A percentile compares a stretch with the other conserved stretches of the same genome.
These are phyloP conservation scores for Nowakowskiella sp. DNA, from an alignment of 192 early-diverging fungal genomes.

Conservation along the genomic window DNA sequence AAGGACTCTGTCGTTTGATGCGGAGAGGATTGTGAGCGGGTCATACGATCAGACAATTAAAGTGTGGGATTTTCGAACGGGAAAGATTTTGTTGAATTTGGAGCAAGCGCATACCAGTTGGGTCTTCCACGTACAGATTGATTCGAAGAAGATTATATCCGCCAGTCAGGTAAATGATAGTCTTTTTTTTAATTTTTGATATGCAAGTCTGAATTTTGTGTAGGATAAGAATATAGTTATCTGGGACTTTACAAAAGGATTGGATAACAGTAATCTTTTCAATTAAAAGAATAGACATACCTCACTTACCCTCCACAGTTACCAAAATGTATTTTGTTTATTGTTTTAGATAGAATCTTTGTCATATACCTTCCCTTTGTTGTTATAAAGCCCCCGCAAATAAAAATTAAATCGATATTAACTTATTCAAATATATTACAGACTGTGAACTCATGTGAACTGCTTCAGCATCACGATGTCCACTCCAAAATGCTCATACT, in stretches of 20 bases:
- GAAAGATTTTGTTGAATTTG: conserved; percentile 65
- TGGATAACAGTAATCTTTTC: too few relatives aligned
- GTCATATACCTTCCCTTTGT: too few relatives aligned
- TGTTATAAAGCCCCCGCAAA: too few relatives aligned
- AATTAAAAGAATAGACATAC: too few relatives aligned
- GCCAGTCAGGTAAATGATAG: conserved; percentile 49
- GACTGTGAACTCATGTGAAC: too few relatives aligned
- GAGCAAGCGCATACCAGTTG: conserved; percentile 76
- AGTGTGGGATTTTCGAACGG: conserved; percentile 85
- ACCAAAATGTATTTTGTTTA: too few relatives aligned
- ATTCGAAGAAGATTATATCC: conserved; percentile 69
- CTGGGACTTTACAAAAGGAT: conserved; percentile 41
- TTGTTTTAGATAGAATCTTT: too few relatives aligned
- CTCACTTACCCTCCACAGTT: too few relatives aligned
- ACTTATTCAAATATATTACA: too few relatives aligned
- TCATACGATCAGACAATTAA: conserved; percentile 91
- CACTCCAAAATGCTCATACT: too few relatives aligned
- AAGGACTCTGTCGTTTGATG: conserved; percentile 79
- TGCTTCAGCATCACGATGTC: too few relatives aligned
- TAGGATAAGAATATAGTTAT: conserved; percentile 44
- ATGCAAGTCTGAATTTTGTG: not conserved
- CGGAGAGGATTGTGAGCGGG: conserved; percentile 76
- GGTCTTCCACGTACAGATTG: conserved; percentile 95
- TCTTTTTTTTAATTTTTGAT: not conserved
- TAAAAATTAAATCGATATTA: too few relatives aligned